Evolutionary conservation across 83 land plant species (phyloP).

Genomic region (Thuja plicata): DNA sequence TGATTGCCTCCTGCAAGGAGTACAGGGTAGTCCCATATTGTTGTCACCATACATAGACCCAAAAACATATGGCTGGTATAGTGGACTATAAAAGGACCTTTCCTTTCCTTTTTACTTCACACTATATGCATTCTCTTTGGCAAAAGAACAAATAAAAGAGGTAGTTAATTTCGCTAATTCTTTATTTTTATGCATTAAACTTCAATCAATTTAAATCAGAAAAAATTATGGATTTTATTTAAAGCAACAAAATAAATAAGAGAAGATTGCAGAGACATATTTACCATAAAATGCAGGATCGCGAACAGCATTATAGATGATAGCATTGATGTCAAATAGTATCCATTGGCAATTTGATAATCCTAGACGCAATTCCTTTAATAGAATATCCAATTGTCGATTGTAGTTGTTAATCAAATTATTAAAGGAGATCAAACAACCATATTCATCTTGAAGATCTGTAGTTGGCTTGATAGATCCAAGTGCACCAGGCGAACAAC

Average conservation of each 20-base stretch:
- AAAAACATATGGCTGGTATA: too few species aligned
- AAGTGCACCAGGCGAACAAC: not conserved
- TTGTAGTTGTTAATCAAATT: not conserved
- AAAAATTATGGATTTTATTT: too few species aligned
- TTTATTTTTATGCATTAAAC: too few species aligned
- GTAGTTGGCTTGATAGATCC: not conserved
- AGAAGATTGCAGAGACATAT: not conserved
- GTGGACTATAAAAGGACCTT: too few species aligned
- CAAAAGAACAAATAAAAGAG: too few species aligned
- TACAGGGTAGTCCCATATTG: too few species aligned
- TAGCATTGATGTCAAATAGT: not conserved
- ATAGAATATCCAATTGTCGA: not conserved
- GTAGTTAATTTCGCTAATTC: too few species aligned
- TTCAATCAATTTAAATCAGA: too few species aligned
- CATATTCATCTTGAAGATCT: slow-evolving; percentile 11
- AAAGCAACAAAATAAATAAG: not conserved
- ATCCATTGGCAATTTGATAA: not conserved
- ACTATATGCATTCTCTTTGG: too few species aligned
- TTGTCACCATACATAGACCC: too few species aligned
- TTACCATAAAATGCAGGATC: slow-evolving; percentile 4
- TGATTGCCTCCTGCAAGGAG: too few species aligned
- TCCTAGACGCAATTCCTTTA: not conserved
- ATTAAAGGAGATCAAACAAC: not conserved
- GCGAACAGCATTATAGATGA: not conserved
- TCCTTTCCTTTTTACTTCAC: too few species aligned